These are phyloP conservation scores for Ulota crispa DNA, from an alignment of 225 moss, liverwort and hornwort species.

Conservation along the genomic window DNA sequence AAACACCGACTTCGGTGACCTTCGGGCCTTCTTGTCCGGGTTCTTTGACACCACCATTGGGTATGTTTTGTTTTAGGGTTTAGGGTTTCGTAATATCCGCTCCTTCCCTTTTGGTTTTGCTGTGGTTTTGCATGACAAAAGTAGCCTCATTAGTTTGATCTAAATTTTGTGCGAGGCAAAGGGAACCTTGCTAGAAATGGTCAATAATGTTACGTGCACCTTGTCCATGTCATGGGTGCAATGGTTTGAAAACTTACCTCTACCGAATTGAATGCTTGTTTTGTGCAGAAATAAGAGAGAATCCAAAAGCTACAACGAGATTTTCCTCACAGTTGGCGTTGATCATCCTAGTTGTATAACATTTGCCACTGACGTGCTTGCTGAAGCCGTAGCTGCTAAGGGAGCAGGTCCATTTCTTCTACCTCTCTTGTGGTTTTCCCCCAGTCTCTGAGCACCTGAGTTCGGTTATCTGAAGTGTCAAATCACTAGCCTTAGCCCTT, in stretches of 20 bases:
- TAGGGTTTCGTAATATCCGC: background rate
- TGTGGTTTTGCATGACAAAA: background rate
- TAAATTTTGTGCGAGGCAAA: too few relatives aligned
- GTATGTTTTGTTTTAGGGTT: constrained; percentile 31
- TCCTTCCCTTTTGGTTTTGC: background rate
- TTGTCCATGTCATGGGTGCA: background rate
- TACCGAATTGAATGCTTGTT: background rate
- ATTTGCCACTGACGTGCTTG: constrained; percentile 93
- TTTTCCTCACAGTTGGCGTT: constrained; percentile 84
- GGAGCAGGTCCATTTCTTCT: constrained; percentile 64
- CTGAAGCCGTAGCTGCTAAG: constrained; percentile 89
- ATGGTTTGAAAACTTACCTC: background rate
- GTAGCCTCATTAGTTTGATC: too few relatives aligned
- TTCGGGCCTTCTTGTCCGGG: constrained; percentile 79
- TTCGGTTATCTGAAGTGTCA: background rate
- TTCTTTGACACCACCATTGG: constrained; percentile 98
- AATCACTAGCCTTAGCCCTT: background rate
- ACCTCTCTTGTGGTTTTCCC: background rate
- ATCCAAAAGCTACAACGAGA: constrained; percentile 80
- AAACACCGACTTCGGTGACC: constrained; percentile 82
- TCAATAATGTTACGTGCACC: background rate
- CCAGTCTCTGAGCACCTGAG: background rate
- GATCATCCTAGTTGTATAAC: constrained; percentile 78
- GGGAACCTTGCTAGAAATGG: too few relatives aligned
- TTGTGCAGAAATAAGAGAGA: constrained; percentile 81